Conservation (phyloP, 2,329 filamentous ascomycete genomes). For the Talaromyces sp. region DNA sequence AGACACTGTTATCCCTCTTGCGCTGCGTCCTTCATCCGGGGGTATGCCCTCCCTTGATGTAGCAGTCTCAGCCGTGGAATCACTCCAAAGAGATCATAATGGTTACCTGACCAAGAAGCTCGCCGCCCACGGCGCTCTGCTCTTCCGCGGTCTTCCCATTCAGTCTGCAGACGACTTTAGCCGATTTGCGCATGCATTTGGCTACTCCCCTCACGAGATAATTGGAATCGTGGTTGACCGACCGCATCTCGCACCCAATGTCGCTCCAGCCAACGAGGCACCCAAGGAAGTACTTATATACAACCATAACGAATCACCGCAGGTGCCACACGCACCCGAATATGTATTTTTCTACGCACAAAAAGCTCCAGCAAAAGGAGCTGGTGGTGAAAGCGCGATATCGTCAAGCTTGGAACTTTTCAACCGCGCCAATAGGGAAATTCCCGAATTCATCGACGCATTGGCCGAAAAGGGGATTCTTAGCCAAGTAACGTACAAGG, state of each 20-base stretch:
- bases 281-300: slow-evolving; percentile 52
- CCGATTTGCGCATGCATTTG: slow-evolving; percentile 52
- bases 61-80: slow-evolving; percentile 26
- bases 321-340: slow-evolving; percentile 53
- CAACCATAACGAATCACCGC: slow-evolving; percentile 53
- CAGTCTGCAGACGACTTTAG: slow-evolving; percentile 49
- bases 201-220: slow-evolving; percentile 50
- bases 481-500: slow-evolving; percentile 40
- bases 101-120: background rate
- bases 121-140: slow-evolving; percentile 47
- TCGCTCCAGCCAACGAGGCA: slow-evolving; percentile 51
- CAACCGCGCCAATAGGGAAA: slow-evolving; percentile 45
- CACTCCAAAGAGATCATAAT: background rate
- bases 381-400: slow-evolving; percentile 48
- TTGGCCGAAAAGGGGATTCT: slow-evolving; percentile 44
- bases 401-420: slow-evolving; percentile 51
- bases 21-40: slow-evolving; percentile 35
- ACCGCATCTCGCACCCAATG: slow-evolving; percentile 46
- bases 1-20: slow-evolving; percentile 42
- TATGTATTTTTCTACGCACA: slow-evolving; percentile 54
- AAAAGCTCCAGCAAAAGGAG: slow-evolving; percentile 26
- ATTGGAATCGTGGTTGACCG: slow-evolving; percentile 53
- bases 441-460: slow-evolving; percentile 48
- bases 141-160: slow-evolving; percentile 51
- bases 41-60: slow-evolving; percentile 32